Evolutionary conservation across 2,329 filamentous ascomycete genomes (phyloP).

Genomic region (Ampelomyces quisqualis): DNA sequence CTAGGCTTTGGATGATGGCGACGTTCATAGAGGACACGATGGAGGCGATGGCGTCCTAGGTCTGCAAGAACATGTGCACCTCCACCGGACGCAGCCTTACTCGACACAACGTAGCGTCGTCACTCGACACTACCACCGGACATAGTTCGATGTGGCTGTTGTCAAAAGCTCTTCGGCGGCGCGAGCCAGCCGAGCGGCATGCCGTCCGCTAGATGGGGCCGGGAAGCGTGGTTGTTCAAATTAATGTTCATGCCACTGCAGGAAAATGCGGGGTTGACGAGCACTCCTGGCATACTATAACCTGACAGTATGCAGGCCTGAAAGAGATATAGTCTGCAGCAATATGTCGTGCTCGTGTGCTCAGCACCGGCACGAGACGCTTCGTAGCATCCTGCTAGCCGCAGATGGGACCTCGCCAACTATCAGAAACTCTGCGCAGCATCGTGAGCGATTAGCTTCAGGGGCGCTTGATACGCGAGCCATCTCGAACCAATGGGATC

Average conservation of each 20-base stretch:
- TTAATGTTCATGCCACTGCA: constrained; percentile 31
- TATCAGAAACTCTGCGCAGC: constrained; percentile 4
- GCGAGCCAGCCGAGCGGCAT: constrained; percentile 23
- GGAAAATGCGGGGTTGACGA: constrained; percentile 40
- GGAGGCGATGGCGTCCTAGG: no score
- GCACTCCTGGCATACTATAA: constrained; percentile 23
- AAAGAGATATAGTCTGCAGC: constrained; percentile 14
- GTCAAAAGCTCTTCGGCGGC: constrained; percentile 11
- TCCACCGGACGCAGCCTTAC: no score
- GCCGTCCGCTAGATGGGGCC: constrained; percentile 27
- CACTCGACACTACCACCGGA: neutral
- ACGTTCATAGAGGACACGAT: no score
- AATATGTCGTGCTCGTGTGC: constrained; percentile 27
- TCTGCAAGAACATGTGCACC: no score
- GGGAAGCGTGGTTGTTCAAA: constrained; percentile 29
- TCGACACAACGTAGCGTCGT: no score
- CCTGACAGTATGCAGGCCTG: constrained; percentile 16
- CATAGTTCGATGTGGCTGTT: neutral
- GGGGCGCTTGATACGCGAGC: constrained; percentile 16
- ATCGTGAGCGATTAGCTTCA: constrained; percentile 28
- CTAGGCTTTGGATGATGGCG: no score
- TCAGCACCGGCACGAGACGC: constrained; percentile 18
- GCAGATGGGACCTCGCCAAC: constrained; percentile 9
- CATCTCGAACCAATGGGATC: neutral
- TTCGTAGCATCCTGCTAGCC: constrained; percentile 18